Percentiles rank a stretch among this genome's conserved stretches.
Conservation (phyloP, 2,329 filamentous ascomycete species). For the Neurospora sp. region DNA sequence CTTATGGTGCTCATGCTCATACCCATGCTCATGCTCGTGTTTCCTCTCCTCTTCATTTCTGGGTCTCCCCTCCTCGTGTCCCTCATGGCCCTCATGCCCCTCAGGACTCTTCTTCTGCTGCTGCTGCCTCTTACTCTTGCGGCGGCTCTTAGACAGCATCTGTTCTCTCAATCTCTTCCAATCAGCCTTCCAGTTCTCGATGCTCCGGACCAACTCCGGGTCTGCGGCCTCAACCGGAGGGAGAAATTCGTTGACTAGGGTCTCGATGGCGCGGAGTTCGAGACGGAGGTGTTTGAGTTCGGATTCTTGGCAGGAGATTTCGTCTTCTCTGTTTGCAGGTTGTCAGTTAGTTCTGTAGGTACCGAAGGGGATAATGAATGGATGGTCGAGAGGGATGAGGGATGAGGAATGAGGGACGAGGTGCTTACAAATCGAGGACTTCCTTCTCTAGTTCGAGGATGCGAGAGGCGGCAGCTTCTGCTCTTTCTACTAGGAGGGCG, state of each 20-base stretch:
- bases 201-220: constrained; percentile 47
- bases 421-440: constrained; percentile 44
- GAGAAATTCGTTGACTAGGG: constrained; percentile 40
- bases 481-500: constrained; percentile 45
- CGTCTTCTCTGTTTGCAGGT: constrained; percentile 35
- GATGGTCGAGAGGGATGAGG: not conserved
- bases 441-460: constrained; percentile 51
- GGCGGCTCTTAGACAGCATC: constrained; percentile 12
- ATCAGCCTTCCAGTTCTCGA: constrained; percentile 51
- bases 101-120: not conserved
- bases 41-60: not conserved
- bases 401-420: not conserved
- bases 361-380: constrained; percentile 4
- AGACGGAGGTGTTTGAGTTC: constrained; percentile 53
- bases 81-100: not conserved
- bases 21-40: not conserved
- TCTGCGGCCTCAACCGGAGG: constrained; percentile 37
- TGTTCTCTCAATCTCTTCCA: constrained; percentile 30
- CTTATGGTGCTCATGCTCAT: not conserved
- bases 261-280: constrained; percentile 51
- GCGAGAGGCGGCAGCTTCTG: constrained; percentile 45
- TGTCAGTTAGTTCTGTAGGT: constrained; percentile 5
- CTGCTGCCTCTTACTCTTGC: constrained; percentile 2
- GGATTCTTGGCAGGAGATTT: constrained; percentile 46
- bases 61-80: not conserved